These are phyloP conservation scores for Podospora australis DNA, from an alignment of 495 filamentous ascomycete species.

Conservation along the genomic window DNA sequence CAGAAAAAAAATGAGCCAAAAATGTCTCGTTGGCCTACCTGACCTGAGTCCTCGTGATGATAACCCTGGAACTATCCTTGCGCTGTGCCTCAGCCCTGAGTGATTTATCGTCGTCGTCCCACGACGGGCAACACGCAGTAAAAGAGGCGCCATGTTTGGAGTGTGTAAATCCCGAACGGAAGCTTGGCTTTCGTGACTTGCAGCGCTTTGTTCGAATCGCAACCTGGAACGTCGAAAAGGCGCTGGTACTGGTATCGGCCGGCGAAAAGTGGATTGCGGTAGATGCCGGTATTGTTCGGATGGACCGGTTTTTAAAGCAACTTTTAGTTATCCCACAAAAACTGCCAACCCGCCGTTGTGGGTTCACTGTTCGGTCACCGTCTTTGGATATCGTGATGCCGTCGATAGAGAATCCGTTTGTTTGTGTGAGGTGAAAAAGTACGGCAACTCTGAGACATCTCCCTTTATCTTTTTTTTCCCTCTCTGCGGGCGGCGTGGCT, in stretches of 20 bases:
- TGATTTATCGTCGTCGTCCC: slow-evolving; percentile 9
- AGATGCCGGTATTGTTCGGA: background rate
- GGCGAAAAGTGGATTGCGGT: background rate
- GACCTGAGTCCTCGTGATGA: slow-evolving; percentile 9
- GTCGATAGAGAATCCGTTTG: background rate
- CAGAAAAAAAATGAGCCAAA: slow-evolving; percentile 1
- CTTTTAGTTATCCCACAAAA: slow-evolving; percentile 2
- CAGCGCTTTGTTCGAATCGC: too few relatives aligned
- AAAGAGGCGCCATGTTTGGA: slow-evolving; percentile 12
- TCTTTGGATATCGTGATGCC: background rate
- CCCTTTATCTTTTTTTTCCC: slow-evolving; percentile 7
- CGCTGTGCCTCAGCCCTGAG: slow-evolving; percentile 7
- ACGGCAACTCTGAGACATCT: too few relatives aligned
- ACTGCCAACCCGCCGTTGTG: background rate
- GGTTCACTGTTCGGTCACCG: background rate
- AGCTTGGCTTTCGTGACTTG: too few relatives aligned
- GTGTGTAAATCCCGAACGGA: background rate
- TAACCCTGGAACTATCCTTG: slow-evolving; percentile 2
- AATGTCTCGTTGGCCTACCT: background rate
- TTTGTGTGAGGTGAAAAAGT: background rate
- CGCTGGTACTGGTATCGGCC: too few relatives aligned
- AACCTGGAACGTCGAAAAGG: too few relatives aligned
- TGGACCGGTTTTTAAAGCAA: background rate
- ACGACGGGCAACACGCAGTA: slow-evolving; percentile 13
- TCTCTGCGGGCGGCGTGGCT: slow-evolving; percentile 6